phyloP scores from a whole-genome alignment of 495 filamentous ascomycete species.

The Neurospora cerealis region DNA sequence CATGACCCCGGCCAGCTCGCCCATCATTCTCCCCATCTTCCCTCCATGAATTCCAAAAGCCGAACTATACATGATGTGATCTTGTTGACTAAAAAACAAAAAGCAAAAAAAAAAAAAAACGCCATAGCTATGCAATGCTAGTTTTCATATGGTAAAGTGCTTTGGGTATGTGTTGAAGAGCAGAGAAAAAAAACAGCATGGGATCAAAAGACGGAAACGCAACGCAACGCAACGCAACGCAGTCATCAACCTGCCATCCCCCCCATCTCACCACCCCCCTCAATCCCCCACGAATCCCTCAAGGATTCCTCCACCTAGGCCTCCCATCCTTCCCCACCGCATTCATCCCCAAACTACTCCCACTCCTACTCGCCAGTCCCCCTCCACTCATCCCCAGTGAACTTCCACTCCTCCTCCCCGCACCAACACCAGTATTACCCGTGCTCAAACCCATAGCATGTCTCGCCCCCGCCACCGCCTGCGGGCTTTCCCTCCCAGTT shows the following conservation, averaged over 20 bases:
- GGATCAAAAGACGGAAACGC: not conserved
- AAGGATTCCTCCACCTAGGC: constrained; percentile 23
- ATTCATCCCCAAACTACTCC: not conserved
- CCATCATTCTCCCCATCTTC: not conserved
- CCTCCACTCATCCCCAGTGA: not conserved
- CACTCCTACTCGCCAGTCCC: not conserved
- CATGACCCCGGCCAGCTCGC: not conserved
- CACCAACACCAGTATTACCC: not conserved
- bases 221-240: not conserved
- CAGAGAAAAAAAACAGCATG: not conserved
- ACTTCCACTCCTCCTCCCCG: not conserved
- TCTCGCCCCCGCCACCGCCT: constrained; percentile 29
- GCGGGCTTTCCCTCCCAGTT: constrained; percentile 29
- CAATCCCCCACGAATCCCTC: too few species aligned
- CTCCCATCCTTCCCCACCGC: constrained; percentile 12
- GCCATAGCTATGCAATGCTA: not conserved
- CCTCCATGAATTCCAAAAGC: not conserved
- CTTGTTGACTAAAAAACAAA: not conserved
- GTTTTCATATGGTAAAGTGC: not conserved
- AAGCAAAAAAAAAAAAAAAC: not conserved
- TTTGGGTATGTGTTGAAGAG: not conserved
- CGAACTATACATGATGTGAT: not conserved
- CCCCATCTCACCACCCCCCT: not conserved
- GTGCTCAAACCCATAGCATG: constrained; percentile 26
- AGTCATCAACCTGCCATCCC: not conserved